Conservation (phyloP, 73 alveolate species). For the Paramecium primaurelia region DNA sequence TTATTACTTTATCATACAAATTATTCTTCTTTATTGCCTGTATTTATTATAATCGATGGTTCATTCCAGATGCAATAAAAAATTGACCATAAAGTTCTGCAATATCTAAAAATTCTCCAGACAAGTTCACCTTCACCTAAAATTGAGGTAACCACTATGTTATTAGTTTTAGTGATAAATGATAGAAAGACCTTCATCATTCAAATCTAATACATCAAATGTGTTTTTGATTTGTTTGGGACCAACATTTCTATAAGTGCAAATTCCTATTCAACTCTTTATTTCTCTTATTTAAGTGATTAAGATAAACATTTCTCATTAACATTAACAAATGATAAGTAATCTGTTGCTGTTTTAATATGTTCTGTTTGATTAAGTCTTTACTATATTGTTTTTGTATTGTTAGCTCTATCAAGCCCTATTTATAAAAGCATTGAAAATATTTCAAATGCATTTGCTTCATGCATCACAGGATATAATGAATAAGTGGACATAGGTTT, state of each 20-base stretch:
- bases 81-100: slow-evolving; percentile 3
- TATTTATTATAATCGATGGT: not conserved
- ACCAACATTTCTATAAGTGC: slow-evolving; percentile 8
- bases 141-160: slow-evolving; percentile 11
- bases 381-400: not conserved
- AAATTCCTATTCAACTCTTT: not conserved
- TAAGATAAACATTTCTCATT: not conserved
- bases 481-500: not conserved
- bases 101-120: not conserved
- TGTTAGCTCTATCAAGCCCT: not conserved
- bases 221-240: not conserved
- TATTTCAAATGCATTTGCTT: slow-evolving; percentile 19
- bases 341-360: not conserved
- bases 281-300: not conserved
- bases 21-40: not conserved
- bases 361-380: not conserved
- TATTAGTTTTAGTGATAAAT: not conserved
- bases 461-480: not conserved
- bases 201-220: not conserved
- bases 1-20: not conserved
- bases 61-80: not conserved
- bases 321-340: slow-evolving; percentile 7
- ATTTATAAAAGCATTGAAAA: not conserved
- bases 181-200: slow-evolving; percentile 19
- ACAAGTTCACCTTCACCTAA: not conserved